Percentiles rank a stretch among this genome's conserved stretches.
Evolutionary conservation across 2,329 filamentous ascomycete genomes (phyloP).

Genomic region (Saccharata proteae): DNA sequence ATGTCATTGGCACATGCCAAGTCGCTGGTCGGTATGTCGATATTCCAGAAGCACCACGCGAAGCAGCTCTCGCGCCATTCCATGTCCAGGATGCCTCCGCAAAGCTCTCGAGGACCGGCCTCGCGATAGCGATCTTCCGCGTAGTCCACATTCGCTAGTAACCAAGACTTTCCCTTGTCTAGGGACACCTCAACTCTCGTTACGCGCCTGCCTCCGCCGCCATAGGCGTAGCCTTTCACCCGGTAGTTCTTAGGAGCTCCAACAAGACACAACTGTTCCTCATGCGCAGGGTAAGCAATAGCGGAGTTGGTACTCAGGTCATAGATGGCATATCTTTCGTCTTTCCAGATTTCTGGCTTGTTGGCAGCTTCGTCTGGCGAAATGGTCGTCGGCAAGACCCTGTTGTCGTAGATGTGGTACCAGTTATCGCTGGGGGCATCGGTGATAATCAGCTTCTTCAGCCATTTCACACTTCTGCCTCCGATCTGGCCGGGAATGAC

Average conservation of each 20-base stretch:
- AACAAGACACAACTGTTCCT: slow-evolving; percentile 49
- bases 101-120: slow-evolving; percentile 51
- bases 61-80: slow-evolving; percentile 70
- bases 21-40: slow-evolving; percentile 52
- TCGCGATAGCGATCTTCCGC: slow-evolving; percentile 75
- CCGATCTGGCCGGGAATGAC: slow-evolving; percentile 88
- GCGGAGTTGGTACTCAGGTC: slow-evolving; percentile 82
- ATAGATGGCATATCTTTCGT: slow-evolving; percentile 87
- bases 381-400: slow-evolving; percentile 77
- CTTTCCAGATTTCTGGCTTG: slow-evolving; percentile 67
- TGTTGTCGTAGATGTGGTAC: slow-evolving; percentile 92
- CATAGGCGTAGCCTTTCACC: slow-evolving; percentile 73
- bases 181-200: slow-evolving; percentile 74
- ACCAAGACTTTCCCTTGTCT: slow-evolving; percentile 73
- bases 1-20: slow-evolving; percentile 57
- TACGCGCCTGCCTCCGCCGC: slow-evolving; percentile 72
- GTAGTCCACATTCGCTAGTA: slow-evolving; percentile 64
- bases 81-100: slow-evolving; percentile 68
- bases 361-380: slow-evolving; percentile 68
- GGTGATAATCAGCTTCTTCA: slow-evolving; percentile 70
- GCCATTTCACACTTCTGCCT: slow-evolving; percentile 85
- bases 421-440: slow-evolving; percentile 75
- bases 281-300: slow-evolving; percentile 66
- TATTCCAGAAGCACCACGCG: slow-evolving; percentile 87
- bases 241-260: slow-evolving; percentile 45